Evolutionary conservation across 768 basidiomycete species (phyloP).

Genomic region (Suillus fuscotomentosus): DNA sequence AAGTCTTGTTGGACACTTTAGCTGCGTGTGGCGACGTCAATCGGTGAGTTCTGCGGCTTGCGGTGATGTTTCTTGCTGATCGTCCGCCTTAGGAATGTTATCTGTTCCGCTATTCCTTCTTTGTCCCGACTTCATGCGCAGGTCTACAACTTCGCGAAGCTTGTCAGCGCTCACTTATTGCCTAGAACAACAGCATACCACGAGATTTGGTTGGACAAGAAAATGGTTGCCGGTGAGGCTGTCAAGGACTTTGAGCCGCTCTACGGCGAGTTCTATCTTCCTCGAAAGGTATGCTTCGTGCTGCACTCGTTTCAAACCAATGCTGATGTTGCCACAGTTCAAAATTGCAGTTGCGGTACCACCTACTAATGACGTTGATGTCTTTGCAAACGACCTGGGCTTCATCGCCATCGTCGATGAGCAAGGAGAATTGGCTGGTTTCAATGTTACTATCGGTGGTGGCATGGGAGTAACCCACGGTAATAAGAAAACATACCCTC

Average conservation of each 20-base stretch:
- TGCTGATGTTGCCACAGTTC: constrained; percentile 54
- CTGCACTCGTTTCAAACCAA: neutral
- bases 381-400: constrained; percentile 94
- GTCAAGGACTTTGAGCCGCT: constrained; percentile 93
- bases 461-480: constrained; percentile 99
- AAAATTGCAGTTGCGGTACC: constrained; percentile 97
- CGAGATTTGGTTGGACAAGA: constrained; percentile 99
- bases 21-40: constrained; percentile 99
- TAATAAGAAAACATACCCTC: constrained; percentile 98
- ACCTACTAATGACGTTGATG: constrained; percentile 93
- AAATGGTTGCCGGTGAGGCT: constrained; percentile 91
- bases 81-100: constrained; percentile 63
- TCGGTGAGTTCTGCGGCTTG: constrained; percentile 45
- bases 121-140: constrained; percentile 82
- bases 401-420: constrained; percentile 90
- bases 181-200: constrained; percentile 94
- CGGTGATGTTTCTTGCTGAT: constrained; percentile 9
- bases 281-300: constrained; percentile 70
- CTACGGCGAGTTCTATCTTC: constrained; percentile 97
- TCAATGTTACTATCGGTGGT: constrained; percentile 92
- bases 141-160: constrained; percentile 82
- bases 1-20: constrained; percentile 86
- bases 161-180: constrained; percentile 81
- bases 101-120: constrained; percentile 88
- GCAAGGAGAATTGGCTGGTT: constrained; percentile 78